phyloP scores from a whole-genome alignment of 345 rosid species.

The Brassica nigra region DNA sequence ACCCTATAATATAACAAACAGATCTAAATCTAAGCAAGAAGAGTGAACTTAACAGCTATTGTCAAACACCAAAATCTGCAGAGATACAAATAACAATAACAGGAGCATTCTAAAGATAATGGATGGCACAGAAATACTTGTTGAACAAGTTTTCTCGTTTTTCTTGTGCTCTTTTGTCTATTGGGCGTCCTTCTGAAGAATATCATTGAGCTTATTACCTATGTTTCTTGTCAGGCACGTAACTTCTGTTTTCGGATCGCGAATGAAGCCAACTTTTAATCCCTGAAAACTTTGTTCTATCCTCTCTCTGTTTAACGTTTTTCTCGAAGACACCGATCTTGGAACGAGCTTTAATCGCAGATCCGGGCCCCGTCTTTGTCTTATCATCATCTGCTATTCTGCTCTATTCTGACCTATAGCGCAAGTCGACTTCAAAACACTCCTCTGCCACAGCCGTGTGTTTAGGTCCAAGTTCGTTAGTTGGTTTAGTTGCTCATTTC shows the following conservation, averaged over 20 bases:
- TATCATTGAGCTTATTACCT: neutral
- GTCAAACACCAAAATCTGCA: no score
- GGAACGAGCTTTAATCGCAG: constrained; percentile 21
- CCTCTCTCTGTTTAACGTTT: neutral
- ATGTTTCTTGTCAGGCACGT: constrained; percentile 39
- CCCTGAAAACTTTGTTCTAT: constrained; percentile 39
- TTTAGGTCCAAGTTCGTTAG: no score
- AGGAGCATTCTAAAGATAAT: no score
- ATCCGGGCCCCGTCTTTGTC: constrained; percentile 11
- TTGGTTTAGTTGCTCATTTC: no score
- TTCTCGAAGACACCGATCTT: neutral
- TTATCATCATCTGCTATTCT: constrained; percentile 39
- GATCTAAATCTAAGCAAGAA: no score
- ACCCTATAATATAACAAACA: no score
- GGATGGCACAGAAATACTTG: no score
- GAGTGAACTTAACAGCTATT: no score
- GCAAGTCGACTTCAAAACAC: constrained; percentile 59
- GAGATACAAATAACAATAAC: no score
- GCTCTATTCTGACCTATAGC: constrained; percentile 40
- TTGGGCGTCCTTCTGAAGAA: no score
- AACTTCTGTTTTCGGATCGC: constrained; percentile 37
- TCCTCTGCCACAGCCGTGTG: constrained; percentile 5
- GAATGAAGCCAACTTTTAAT: constrained; percentile 53
- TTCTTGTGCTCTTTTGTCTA: no score
- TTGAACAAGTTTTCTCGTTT: no score